Conservation (phyloP, 2,329 filamentous ascomycete genomes). For the Aspergillus tubingensis region DNA sequence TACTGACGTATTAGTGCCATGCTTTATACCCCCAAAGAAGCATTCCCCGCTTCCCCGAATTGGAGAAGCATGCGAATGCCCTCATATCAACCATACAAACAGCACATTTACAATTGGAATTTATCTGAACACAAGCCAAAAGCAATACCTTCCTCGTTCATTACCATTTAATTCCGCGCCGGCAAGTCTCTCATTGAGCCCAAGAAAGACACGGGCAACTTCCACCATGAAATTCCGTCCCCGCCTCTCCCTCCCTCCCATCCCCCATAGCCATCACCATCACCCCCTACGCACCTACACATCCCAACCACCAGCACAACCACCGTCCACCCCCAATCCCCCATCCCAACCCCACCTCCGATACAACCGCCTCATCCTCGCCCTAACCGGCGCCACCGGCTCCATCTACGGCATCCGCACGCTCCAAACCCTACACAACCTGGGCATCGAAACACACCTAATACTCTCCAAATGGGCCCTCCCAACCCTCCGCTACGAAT, state of each 20-base stretch:
- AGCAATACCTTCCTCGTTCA: too few species aligned
- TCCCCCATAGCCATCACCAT: too few species aligned
- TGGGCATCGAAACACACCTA: slow-evolving; percentile 29
- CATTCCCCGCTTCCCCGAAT: too few species aligned
- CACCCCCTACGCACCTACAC: neutral
- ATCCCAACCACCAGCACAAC: neutral
- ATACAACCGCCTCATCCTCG: slow-evolving; percentile 21
- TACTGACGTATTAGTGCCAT: too few species aligned
- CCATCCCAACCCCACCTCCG: neutral
- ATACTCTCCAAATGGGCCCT: slow-evolving; percentile 34
- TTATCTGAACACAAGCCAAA: too few species aligned
- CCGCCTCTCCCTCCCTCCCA: neutral
- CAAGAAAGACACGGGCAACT: neutral
- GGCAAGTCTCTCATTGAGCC: too few species aligned
- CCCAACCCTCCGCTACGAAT: slow-evolving; percentile 26
- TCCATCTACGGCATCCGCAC: slow-evolving; percentile 28
- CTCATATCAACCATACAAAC: too few species aligned
- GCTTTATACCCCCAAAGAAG: too few species aligned
- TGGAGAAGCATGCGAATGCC: too few species aligned
- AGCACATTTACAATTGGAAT: too few species aligned
- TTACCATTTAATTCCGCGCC: too few species aligned
- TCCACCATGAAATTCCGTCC: neutral
- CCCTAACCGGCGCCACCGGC: slow-evolving; percentile 37
- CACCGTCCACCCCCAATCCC: neutral
- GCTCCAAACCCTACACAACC: slow-evolving; percentile 25